Base-by-base conservation (phyloP, 2,329 filamentous ascomycete genomes). In the Sclerotinia trifoliorum region DNA sequence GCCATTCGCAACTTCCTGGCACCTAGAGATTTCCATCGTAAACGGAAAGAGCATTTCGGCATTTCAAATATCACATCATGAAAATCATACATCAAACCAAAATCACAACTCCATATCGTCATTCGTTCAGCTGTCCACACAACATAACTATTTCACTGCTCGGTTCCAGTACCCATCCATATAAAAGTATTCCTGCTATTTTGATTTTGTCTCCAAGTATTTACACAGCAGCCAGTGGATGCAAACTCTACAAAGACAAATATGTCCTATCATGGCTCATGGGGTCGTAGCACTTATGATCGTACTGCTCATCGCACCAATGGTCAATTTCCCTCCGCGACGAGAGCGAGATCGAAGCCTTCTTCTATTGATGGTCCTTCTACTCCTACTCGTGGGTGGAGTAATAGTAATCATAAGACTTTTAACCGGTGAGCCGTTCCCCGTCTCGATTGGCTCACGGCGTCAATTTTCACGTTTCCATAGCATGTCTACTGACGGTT, bases 191-290 rank as follows among this genome's bases (percentile, higher is more conserved):
- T 60, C 32, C 48, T 58, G 7, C 52, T 66, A 49, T 48, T 48
- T 63, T 63, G 49, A n/a, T 67, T 63, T 52, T 55, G 39, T 29
- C 24, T 26, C 42, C 10, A 21, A 67, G 44, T 67, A 35, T 67
- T 63, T 63, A 55, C 49, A 15, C 49, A n/a, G 39, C 10, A 29
- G 39, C 10, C 21, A 21, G 52, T 52, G 29, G 8, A 42, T 51
- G 56, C 26, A 48, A 48, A 15, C 29, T 21, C 35, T 17, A 21
- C 13, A 5, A 2, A 49, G 8, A 3, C 21, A 35, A 42, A 11
- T 19, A 67, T 67, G 65, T 64, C 66, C 13, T 48, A 68, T 56
- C 52, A 65, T 68, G 66, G 32, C 49, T 56, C 61, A 21, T 58
- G 44, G 51, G 32, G 60, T n/a, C 66, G 21, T 63, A 63, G 60